Evolutionary conservation across 164 flowering plant genomes (phyloP).

Genomic region (Magnolia sinica): DNA sequence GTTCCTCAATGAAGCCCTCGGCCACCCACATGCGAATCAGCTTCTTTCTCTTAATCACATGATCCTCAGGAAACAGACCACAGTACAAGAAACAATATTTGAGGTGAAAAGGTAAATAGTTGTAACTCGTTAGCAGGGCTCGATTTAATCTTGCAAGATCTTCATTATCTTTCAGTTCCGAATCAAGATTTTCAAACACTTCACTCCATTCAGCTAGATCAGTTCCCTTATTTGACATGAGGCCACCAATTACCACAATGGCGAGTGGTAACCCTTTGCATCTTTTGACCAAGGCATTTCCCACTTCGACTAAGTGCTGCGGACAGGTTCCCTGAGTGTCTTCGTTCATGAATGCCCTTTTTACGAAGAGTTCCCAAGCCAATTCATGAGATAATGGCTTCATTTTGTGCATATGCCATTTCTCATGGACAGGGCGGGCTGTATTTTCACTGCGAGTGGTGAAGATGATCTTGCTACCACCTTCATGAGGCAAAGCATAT

Average conservation of each 20-base stretch:
- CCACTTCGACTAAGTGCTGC: not conserved
- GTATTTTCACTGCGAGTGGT: not conserved
- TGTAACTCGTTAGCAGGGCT: conserved; percentile 5
- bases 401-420: not conserved
- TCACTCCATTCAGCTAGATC: conserved; percentile 11
- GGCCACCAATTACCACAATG: conserved; percentile 15
- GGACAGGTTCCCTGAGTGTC: not conserved
- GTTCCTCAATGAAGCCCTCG: conserved; percentile 16
- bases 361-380: not conserved
- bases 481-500: no score
- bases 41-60: conserved; percentile 7
- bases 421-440: not conserved
- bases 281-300: conserved; percentile 4
- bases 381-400: not conserved
- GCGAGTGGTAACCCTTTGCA: conserved; percentile 30
- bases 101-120: conserved; percentile 13
- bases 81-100: conserved; percentile 28
- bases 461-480: no score
- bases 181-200: conserved; percentile 5
- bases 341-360: not conserved
- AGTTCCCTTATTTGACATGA: conserved; percentile 5
- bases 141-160: not conserved
- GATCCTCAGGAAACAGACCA: conserved; percentile 19
- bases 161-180: conserved; percentile 13
- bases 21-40: conserved; percentile 25